Evolutionary conservation across 192 early-diverging fungal species (phyloP), one percentile per base, ranked within the genome.

Genomic region (Coemansia sp.): DNA sequence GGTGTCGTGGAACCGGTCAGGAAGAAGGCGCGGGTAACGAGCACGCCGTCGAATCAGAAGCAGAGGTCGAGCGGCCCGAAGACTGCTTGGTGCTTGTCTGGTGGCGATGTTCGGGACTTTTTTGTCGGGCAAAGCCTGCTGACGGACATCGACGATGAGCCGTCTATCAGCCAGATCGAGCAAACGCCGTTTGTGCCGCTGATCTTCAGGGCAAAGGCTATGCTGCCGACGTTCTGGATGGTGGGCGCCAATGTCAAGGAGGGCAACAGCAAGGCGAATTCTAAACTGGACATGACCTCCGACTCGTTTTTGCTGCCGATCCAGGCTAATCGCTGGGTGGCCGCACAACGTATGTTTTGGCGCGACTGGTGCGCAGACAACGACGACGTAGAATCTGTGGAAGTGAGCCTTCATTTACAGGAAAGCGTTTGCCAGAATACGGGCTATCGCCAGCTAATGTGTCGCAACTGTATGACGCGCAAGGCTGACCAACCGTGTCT

Each of bases 401-500:
- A 12, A 15, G 3, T 48, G 12, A 5, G 14, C 14, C 45, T 8
- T 4, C 5, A 15, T 34, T 28, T 57, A 33, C 55, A 20, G 59
- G 17, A 8, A 9, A 15, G 61, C 61, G 7, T 1, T 38, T 8
- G 11, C n/a, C 60, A 45, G 17, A 38, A 11, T 34, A 14, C 33
- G 34, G 18, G 5, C 20, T 15, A 14, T 57, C 32, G 5, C 11
- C 55, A 57, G 55, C 8, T 34, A 2, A 51, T 71, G 68, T 82
- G 80, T 38, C 51, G 39, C 4, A 59, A 68, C 1, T 82, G 80
- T 45, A 3, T 74, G 14, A 9, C 2, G 7, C 59, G 72, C 8
- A 37, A 74, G 34, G 5, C 72, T 4, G 66, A 77, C 52, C 51
- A 41, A 11, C 45, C 41, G 14, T 82, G 80, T 35, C 35, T 52